Conservation (phyloP, 2,329 filamentous ascomycete genomes). For the Penicillium sp. region DNA sequence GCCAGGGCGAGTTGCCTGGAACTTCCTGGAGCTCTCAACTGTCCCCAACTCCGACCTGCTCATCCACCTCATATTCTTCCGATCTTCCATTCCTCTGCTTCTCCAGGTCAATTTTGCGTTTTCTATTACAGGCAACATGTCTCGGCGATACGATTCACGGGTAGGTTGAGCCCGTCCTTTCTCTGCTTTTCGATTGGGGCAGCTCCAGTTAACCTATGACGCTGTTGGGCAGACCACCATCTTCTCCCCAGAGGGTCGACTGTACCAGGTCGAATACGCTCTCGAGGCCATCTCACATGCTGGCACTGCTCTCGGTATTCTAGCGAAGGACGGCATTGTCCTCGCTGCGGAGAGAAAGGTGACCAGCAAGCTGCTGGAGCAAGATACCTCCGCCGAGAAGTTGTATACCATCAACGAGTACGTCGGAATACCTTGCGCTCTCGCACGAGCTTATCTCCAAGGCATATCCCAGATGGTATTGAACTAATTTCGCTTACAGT, state of each 20-base stretch:
- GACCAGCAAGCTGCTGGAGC: conserved; percentile 97
- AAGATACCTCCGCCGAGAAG: conserved; percentile 99
- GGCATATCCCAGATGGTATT: neutral
- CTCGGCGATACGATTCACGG: conserved; percentile 95
- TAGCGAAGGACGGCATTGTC: conserved; percentile 98
- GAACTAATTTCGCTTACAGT: conserved; percentile 52
- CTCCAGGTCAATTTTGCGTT: conserved; percentile 11
- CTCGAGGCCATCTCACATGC: conserved; percentile 98
- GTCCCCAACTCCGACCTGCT: conserved; percentile 24
- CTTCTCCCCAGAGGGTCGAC: conserved; percentile 97
- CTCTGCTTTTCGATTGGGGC: conserved; percentile 21
- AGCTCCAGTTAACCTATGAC: conserved; percentile 42
- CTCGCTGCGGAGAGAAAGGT: conserved; percentile 98
- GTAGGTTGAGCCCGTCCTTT: conserved; percentile 55
- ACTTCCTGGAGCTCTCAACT: conserved; percentile 34
- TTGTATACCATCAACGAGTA: conserved; percentile 99
- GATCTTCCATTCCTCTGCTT: conserved; percentile 16
- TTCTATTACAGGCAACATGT: conserved; percentile 63
- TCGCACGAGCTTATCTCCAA: neutral
- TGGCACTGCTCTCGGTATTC: conserved; percentile 92
- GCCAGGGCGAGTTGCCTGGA: conserved; percentile 44
- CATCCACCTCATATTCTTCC: conserved; percentile 22
- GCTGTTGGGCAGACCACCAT: conserved; percentile 77
- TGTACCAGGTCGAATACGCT: conserved; percentile 99
- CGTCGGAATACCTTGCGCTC: conserved; percentile 31